These are phyloP conservation scores for Rhizoctonia solani DNA, from an alignment of 1,284 basidiomycete species.

Conservation along the genomic window DNA sequence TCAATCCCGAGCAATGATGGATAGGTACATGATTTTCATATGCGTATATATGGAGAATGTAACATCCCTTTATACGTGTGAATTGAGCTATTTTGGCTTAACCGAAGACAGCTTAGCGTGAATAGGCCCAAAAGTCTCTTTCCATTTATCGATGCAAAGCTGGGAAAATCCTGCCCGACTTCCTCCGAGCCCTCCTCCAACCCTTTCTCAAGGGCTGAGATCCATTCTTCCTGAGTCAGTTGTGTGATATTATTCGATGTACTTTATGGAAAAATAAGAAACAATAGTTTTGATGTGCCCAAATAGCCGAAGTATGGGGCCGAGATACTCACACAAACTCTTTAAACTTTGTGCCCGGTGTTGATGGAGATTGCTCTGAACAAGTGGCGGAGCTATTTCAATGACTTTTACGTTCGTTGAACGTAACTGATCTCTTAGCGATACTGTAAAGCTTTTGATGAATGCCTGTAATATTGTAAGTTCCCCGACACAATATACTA, in stretches of 20 bases:
- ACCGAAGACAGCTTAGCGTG: neutral
- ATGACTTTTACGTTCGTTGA: conserved; percentile 41
- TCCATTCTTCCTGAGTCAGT: conserved; percentile 25
- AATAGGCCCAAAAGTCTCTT: conserved; percentile 1
- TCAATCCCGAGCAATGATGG: no score
- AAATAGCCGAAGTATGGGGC: no score
- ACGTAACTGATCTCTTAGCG: conserved; percentile 12
- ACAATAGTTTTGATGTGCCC: no score
- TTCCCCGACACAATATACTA: neutral
- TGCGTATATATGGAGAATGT: no score
- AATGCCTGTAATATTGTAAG: neutral
- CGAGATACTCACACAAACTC: conserved; percentile 39
- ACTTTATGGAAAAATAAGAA: no score
- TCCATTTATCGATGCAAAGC: conserved; percentile 11
- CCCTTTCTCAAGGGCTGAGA: conserved; percentile 13
- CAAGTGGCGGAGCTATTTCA: conserved; percentile 42
- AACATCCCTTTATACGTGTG: no score
- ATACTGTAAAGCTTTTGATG: conserved; percentile 20
- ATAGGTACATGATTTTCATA: no score
- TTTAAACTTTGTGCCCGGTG: conserved; percentile 42
- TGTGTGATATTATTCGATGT: neutral
- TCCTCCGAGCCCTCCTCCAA: conserved; percentile 13
- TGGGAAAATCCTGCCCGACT: conserved; percentile 18
- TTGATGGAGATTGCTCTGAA: conserved; percentile 42
- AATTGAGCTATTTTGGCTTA: no score